These are phyloP conservation scores for Ailanthus altissimus DNA, from an alignment of 345 rosid species.

Conservation along the genomic window DNA sequence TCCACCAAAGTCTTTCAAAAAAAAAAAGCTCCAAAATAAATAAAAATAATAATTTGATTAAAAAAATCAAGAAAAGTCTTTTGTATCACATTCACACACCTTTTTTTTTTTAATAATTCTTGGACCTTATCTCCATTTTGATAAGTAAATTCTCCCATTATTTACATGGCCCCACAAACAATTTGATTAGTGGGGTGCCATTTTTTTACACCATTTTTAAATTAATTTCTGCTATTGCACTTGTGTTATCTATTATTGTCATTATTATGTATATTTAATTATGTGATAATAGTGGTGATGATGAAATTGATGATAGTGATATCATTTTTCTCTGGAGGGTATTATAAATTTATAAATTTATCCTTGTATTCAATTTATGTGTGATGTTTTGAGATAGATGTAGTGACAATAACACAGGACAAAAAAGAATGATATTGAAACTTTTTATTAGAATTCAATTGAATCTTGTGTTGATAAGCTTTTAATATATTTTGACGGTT, in stretches of 20 bases:
- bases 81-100: background rate
- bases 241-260: background rate
- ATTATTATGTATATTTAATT: background rate
- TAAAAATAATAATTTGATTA: background rate
- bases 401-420: background rate
- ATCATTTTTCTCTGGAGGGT: background rate
- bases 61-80: no score
- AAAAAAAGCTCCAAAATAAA: background rate
- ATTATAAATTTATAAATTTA: background rate
- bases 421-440: background rate
- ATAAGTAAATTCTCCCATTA: constrained; percentile 15
- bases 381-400: background rate
- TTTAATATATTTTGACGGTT: no score
- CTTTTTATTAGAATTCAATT: no score
- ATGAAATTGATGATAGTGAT: background rate
- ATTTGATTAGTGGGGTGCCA: background rate
- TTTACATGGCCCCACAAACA: background rate
- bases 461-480: no score
- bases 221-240: background rate
- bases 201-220: background rate
- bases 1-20: background rate
- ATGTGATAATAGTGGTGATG: background rate
- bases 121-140: background rate
- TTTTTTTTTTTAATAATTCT: background rate
- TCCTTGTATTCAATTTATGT: background rate